Base-by-base conservation (phyloP, 106 monocot species). In the Dendrobium officinale region DNA sequence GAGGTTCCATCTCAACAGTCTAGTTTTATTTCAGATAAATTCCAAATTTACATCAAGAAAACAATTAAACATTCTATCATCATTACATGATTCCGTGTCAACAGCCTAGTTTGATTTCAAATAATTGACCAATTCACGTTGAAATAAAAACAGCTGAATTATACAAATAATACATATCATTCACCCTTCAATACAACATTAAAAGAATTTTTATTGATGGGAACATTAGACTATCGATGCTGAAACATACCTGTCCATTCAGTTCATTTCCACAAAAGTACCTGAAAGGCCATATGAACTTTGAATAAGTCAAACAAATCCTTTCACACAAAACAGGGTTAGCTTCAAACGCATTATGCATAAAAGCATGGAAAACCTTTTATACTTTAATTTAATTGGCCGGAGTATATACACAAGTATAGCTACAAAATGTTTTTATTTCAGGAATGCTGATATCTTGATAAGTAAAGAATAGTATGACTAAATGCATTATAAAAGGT, bases 231-330 rank as follows among this genome's bases (percentile, higher is more conserved):
- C 43, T 19, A 74, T 74, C 15, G 9, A 74, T 74, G n/a, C n/a
- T 74, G 42, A 17, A 74, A 19, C 27, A 26, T 85, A 88, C 88
- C 88, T 88, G 88, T 15, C 88, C 88, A 64, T 81, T 81, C 31
- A 85, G 0, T 20, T 88, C 88, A 51, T 82, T 80, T 48, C 85
- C 83, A 84, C 77, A 83, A 86, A 88, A 90, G 75, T 55, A 86
- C 90, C 90, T 90, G 84, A 58, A 86, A 37, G 41, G 13, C 54
- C 59, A 78, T 4, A 81, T 78, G 19, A 75, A 40, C 16, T 9
- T 77, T 41, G n/a, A 42, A 55, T 61, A 77, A 61, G 47, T 73
- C 56, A 76, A 40, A 33, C 4, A 59, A 79, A 16, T 22, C 10
- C 49, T 49, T 26, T 49, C 18, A 49, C 76, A 76, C 2, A 27